These are phyloP conservation scores for Microstegium vimineum DNA, from an alignment of 176 grass and related monocot genomes.

Conservation along the genomic window DNA sequence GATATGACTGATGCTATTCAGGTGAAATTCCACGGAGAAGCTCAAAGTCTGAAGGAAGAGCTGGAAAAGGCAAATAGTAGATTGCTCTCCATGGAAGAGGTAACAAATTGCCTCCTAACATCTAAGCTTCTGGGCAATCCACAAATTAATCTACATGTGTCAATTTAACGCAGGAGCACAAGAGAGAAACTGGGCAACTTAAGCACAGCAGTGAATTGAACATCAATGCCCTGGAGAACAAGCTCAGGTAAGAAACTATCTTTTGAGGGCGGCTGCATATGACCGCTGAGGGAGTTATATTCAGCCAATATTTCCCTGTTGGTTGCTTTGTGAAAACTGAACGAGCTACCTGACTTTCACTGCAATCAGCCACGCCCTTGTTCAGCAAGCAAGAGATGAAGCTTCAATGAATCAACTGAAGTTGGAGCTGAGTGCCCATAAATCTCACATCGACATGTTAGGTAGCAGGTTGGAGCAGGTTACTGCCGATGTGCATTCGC, in stretches of 20 bases:
- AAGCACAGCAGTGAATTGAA: constrained; percentile 57
- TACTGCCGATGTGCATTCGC: constrained; percentile 46
- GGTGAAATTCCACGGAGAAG: constrained; percentile 64
- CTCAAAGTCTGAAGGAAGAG: constrained; percentile 58
- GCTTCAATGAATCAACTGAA: constrained; percentile 50
- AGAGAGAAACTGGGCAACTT: constrained; percentile 48
- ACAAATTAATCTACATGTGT: constrained; percentile 11
- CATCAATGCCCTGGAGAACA: constrained; percentile 51
- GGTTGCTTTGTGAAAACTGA: constrained; percentile 13
- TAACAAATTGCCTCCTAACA: constrained; percentile 28
- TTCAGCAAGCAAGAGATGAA: constrained; percentile 63
- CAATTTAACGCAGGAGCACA: constrained; percentile 55
- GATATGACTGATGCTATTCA: constrained; percentile 20
- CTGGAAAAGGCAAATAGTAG: constrained; percentile 61
- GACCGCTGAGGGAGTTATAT: neutral
- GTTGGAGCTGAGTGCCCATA: constrained; percentile 53
- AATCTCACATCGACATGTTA: constrained; percentile 57
- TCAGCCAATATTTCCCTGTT: neutral
- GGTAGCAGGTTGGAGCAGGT: constrained; percentile 53
- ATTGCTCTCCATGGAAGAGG: constrained; percentile 67
- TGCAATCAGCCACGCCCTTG: constrained; percentile 55
- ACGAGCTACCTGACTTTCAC: constrained; percentile 14
- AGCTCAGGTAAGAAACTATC: constrained; percentile 49
- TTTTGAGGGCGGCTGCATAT: neutral
- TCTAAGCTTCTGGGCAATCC: neutral